phyloP scores from a whole-genome alignment of 2,329 filamentous ascomycete genomes.

The Microdochium trichocladiopsis region DNA sequence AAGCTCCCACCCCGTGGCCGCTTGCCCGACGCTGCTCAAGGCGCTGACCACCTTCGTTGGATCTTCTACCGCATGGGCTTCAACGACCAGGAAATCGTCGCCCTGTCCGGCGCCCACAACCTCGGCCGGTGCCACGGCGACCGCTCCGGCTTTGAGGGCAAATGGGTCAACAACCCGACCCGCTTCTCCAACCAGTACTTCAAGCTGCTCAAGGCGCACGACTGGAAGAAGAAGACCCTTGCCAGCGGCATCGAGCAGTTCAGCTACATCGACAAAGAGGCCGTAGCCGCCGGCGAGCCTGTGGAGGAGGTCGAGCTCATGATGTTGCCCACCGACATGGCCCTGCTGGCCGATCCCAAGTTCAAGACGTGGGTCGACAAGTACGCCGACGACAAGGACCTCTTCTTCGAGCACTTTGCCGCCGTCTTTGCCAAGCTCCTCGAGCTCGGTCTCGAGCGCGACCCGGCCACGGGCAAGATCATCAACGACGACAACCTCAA shows the following conservation, averaged over 20 bases:
- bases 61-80: slow-evolving; percentile 97
- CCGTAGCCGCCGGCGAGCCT: slow-evolving; percentile 41
- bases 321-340: slow-evolving; percentile 61
- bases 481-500: slow-evolving; percentile 48
- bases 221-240: slow-evolving; percentile 19
- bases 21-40: slow-evolving; percentile 73
- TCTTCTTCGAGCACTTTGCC: slow-evolving; percentile 54
- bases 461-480: slow-evolving; percentile 42
- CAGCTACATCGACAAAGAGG: slow-evolving; percentile 48
- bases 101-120: slow-evolving; percentile 76
- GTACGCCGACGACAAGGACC: slow-evolving; percentile 54
- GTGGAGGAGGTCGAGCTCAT: slow-evolving; percentile 48
- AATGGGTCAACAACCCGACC: slow-evolving; percentile 28
- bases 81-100: slow-evolving; percentile 91
- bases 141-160: slow-evolving; percentile 24
- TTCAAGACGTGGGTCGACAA: slow-evolving; percentile 50
- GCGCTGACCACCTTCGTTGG: slow-evolving; percentile 71
- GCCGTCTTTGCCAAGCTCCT: slow-evolving; percentile 53
- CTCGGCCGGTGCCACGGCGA: slow-evolving; percentile 61
- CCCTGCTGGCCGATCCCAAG: slow-evolving; percentile 41
- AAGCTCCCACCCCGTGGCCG: slow-evolving; percentile 49
- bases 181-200: slow-evolving; percentile 30
- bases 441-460: slow-evolving; percentile 52
- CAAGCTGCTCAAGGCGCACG: slow-evolving; percentile 22
- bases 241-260: slow-evolving; percentile 35